A percentile compares a stretch with the other conserved stretches of the same genome.
phyloP scores from a whole-genome alignment of 495 filamentous ascomycete genomes.

The Glarea lozoyensis region DNA sequence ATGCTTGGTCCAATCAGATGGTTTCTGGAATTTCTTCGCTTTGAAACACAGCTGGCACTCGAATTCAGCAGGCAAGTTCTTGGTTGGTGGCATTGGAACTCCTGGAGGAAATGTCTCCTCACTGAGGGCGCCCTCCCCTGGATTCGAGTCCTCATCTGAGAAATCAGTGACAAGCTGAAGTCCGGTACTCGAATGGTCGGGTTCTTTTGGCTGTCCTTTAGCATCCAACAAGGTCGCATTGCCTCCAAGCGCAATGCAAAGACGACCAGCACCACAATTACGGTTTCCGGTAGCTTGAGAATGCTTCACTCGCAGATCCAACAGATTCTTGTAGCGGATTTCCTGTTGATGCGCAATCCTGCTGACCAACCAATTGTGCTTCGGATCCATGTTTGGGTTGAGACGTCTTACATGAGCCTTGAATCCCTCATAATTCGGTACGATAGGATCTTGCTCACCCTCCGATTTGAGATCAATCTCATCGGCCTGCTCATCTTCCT shows the following conservation, averaged over 20 bases:
- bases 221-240: slow-evolving; percentile 32
- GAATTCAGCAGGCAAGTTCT: slow-evolving; percentile 75
- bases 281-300: slow-evolving; percentile 39
- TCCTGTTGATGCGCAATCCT: slow-evolving; percentile 75
- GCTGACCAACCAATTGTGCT: slow-evolving; percentile 58
- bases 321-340: slow-evolving; percentile 68
- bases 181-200: background rate
- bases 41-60: slow-evolving; percentile 90
- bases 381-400: slow-evolving; percentile 45
- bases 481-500: slow-evolving; percentile 43
- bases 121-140: slow-evolving; percentile 54
- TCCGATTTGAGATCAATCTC: slow-evolving; percentile 39
- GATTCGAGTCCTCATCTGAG: slow-evolving; percentile 54
- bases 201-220: slow-evolving; percentile 26
- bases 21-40: slow-evolving; percentile 85
- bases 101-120: slow-evolving; percentile 65
- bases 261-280: slow-evolving; percentile 49
- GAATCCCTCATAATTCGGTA: slow-evolving; percentile 72
- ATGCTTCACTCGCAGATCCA: slow-evolving; percentile 67
- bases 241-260: slow-evolving; percentile 61
- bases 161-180: slow-evolving; percentile 35
- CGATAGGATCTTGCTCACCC: slow-evolving; percentile 41
- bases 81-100: slow-evolving; percentile 75
- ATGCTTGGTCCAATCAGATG: slow-evolving; percentile 97
- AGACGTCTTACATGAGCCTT: slow-evolving; percentile 61